Conservation (phyloP, 2,329 filamentous ascomycete genomes). For the Seiridium unicorne region DNA sequence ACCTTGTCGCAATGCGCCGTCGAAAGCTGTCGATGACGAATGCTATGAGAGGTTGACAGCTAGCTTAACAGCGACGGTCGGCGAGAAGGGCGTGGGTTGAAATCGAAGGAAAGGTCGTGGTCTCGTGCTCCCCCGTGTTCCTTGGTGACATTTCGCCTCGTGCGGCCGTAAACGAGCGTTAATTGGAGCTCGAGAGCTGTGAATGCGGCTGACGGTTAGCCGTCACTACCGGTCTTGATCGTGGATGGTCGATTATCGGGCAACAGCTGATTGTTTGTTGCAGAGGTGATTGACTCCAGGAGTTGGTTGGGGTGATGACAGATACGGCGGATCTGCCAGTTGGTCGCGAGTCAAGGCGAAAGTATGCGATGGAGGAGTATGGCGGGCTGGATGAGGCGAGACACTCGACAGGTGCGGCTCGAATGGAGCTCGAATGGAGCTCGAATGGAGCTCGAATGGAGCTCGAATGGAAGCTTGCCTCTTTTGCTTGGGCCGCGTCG, state of each 20-base stretch:
- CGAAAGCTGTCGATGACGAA: background rate
- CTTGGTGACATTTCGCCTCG: background rate
- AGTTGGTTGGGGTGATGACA: background rate
- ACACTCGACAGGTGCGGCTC: too few species aligned
- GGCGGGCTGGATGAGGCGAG: too few species aligned
- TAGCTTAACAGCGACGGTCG: background rate
- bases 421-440: too few species aligned
- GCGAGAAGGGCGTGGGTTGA: background rate
- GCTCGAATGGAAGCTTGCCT: too few species aligned
- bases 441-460: too few species aligned
- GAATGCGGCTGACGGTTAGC: background rate
- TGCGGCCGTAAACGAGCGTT: too few species aligned
- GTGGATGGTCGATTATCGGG: background rate
- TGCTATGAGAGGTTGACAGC: too few species aligned
- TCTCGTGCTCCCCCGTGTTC: background rate
- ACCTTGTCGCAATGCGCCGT: slow-evolving; percentile 12
- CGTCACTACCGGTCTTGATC: background rate
- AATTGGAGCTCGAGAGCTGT: background rate
- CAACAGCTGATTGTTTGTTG: background rate
- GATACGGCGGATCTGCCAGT: background rate
- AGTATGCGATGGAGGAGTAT: background rate
- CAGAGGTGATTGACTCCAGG: too few species aligned
- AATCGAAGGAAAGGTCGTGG: background rate
- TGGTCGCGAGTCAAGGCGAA: background rate
- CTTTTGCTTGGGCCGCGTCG: background rate